phyloP scores from a whole-genome alignment of 495 filamentous ascomycete species.

The Cladorrhinum samala region DNA sequence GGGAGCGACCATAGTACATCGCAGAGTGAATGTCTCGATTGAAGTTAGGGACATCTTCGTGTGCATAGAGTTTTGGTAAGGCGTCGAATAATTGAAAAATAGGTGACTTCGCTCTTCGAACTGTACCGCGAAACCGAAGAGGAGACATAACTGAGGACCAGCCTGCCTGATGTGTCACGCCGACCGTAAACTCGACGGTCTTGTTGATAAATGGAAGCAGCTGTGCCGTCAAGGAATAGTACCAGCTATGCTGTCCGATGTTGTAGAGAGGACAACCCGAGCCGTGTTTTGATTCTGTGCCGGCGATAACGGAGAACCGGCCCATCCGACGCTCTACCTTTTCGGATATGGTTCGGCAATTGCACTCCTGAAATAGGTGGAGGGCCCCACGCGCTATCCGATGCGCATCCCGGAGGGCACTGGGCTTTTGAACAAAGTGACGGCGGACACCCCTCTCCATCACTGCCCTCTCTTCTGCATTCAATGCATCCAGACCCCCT shows the following conservation, averaged over 20 bases:
- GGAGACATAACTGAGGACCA: too few relatives aligned
- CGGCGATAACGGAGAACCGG: background rate
- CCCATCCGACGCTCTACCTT: background rate
- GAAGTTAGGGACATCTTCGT: too few relatives aligned
- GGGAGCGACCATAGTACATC: too few relatives aligned
- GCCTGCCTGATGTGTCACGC: too few relatives aligned
- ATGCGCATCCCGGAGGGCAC: background rate
- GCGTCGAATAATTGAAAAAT: too few relatives aligned
- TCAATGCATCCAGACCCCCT: background rate
- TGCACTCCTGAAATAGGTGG: background rate
- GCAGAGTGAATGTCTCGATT: too few relatives aligned
- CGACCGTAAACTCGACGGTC: background rate
- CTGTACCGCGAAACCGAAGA: too few relatives aligned
- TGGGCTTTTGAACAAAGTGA: background rate
- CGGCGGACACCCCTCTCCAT: background rate
- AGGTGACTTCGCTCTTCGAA: too few relatives aligned
- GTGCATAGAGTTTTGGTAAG: too few relatives aligned
- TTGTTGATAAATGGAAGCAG: background rate
- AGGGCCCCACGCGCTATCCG: background rate
- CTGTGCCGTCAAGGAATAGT: background rate
- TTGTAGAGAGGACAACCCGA: background rate
- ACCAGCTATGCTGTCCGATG: background rate
- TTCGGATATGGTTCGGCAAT: background rate
- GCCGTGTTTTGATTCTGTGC: background rate
- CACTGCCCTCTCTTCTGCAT: background rate